Evolutionary conservation across 164 flowering plant species (phyloP).

Genomic region (Kalanchoe fedtschenkoi): DNA sequence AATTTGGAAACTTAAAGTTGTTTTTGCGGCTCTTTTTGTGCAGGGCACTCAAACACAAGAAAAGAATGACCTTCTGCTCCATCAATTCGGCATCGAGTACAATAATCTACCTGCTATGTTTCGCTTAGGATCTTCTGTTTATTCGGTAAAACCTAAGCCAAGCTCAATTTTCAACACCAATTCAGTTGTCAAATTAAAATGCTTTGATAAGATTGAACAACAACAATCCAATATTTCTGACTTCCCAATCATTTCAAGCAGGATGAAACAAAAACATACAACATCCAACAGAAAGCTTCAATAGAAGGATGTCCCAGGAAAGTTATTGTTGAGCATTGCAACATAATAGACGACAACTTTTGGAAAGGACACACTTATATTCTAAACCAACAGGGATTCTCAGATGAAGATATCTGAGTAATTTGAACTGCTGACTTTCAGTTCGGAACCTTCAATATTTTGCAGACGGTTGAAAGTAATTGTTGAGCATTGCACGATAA

Average conservation of each 20-base stretch:
- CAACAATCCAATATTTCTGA: not conserved
- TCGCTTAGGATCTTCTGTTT: constrained; percentile 63
- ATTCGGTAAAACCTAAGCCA: constrained; percentile 31
- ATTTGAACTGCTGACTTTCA: no score
- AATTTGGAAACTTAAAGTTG: not conserved
- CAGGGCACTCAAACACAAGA: constrained; percentile 72
- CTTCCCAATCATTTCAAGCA: not conserved
- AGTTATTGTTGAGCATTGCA: constrained; percentile 6
- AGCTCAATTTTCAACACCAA: not conserved
- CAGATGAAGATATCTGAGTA: no score
- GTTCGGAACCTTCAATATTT: no score
- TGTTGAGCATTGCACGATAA: no score
- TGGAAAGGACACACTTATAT: not conserved
- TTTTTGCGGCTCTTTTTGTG: constrained; percentile 3
- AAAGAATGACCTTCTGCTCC: constrained; percentile 45
- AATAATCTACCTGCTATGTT: constrained; percentile 41
- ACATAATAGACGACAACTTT: constrained; percentile 6
- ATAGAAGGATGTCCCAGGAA: not conserved
- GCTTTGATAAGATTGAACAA: not conserved
- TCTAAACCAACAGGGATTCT: not conserved
- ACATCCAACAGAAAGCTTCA: no score
- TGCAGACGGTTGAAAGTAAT: no score
- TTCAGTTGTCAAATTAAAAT: not conserved
- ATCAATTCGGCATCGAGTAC: constrained; percentile 43
- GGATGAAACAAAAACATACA: not conserved